phyloP scores from a whole-genome alignment of 257 asterid species.

The Coffea eugenioides region DNA sequence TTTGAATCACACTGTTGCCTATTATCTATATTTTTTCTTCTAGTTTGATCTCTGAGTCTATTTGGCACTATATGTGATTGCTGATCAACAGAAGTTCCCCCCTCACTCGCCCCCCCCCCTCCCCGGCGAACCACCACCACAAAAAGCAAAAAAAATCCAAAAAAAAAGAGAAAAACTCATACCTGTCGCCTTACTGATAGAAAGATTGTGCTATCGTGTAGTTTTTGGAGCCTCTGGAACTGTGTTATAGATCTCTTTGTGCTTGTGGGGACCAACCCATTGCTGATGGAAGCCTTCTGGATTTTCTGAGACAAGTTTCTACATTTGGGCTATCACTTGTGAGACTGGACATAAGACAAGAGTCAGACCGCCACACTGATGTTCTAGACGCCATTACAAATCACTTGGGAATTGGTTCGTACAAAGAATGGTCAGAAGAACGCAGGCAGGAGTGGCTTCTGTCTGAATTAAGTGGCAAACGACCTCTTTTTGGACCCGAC shows the following conservation, averaged over 20 bases:
- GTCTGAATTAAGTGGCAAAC: slow-evolving; percentile 50
- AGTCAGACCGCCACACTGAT: slow-evolving; percentile 54
- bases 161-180: background rate
- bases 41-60: background rate
- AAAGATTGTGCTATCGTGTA: slow-evolving; percentile 1
- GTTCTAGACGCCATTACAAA: slow-evolving; percentile 47
- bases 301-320: slow-evolving; percentile 54
- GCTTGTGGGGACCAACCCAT: slow-evolving; percentile 50
- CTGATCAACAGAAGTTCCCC: background rate
- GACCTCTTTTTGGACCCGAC: slow-evolving; percentile 51
- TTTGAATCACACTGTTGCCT: background rate
- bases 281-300: slow-evolving; percentile 52
- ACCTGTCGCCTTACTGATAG: background rate
- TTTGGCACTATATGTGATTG: background rate
- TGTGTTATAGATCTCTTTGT: slow-evolving; percentile 51
- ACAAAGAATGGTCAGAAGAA: slow-evolving; percentile 49
- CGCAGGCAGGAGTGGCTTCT: slow-evolving; percentile 50
- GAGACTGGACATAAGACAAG: slow-evolving; percentile 49
- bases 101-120: no score
- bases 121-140: no score
- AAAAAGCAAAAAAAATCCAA: no score
- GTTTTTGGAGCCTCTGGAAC: slow-evolving; percentile 56
- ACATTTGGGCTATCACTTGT: slow-evolving; percentile 56
- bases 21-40: slow-evolving; percentile 1
- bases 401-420: slow-evolving; percentile 49